phyloP scores from a whole-genome alignment of 2,329 filamentous ascomycete genomes.

The Fusarium piperis region DNA sequence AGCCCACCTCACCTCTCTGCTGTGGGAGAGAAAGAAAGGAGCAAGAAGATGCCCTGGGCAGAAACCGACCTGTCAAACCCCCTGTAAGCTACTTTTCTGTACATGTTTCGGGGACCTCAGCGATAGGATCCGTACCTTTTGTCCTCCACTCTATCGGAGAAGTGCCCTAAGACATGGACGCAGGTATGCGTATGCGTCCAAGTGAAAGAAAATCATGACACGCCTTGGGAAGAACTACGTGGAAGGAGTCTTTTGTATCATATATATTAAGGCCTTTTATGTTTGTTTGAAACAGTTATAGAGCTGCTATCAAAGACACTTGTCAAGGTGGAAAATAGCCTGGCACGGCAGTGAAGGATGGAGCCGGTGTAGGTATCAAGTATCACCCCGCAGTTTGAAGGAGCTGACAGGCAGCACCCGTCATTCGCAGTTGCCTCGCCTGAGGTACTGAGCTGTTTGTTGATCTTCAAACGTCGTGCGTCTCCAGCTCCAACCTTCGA shows the following conservation, averaged over 20 bases:
- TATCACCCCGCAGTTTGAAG: slow-evolving; percentile 23
- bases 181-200: background rate
- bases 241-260: background rate
- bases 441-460: slow-evolving; percentile 6
- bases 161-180: background rate
- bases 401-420: slow-evolving; percentile 3
- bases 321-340: background rate
- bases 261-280: background rate
- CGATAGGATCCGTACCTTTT: slow-evolving; percentile 18
- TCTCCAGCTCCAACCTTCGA: slow-evolving; percentile 13
- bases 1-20: background rate
- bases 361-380: background rate
- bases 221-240: background rate
- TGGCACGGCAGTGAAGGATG: background rate
- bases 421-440: slow-evolving; percentile 16
- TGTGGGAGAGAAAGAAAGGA: background rate
- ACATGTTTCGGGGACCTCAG: slow-evolving; percentile 20
- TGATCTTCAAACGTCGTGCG: slow-evolving; percentile 13
- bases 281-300: background rate
- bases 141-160: slow-evolving; percentile 14
- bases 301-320: background rate
- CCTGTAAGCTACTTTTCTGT: slow-evolving; percentile 17
- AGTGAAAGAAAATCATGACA: background rate
- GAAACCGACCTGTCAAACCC: slow-evolving; percentile 1
- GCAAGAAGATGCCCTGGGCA: slow-evolving; percentile 12